Conservation (phyloP, 192 early-diverging fungal genomes). For the Lobosporangium transversale region DNA sequence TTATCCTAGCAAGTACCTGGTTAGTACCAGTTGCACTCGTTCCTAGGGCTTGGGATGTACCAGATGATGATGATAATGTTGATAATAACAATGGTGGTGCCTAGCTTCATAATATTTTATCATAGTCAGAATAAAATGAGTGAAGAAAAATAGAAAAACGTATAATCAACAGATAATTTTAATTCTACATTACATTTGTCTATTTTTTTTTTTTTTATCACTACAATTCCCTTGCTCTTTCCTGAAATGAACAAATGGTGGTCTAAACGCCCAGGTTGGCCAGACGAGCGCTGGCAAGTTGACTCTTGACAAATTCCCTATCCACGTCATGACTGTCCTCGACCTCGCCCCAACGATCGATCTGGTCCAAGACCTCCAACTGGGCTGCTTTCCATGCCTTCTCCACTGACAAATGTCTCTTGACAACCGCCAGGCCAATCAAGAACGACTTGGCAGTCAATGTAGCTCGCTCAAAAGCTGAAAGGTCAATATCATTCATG, state of each 20-base stretch:
- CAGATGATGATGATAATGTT: constrained; percentile 3
- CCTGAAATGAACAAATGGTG: background rate
- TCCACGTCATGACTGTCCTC: constrained; percentile 78
- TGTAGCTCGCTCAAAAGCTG: constrained; percentile 90
- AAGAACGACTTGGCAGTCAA: constrained; percentile 92
- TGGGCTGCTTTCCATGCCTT: constrained; percentile 80
- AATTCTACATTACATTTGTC: background rate
- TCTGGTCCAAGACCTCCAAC: constrained; percentile 89
- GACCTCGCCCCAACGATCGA: constrained; percentile 83
- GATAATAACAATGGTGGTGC: background rate
- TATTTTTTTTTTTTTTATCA: background rate
- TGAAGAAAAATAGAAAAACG: too few relatives aligned
- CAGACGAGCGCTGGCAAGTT: constrained; percentile 64
- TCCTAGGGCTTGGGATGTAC: constrained; percentile 54
- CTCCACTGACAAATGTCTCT: constrained; percentile 77
- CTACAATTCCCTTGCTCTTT: background rate
- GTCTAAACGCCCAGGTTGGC: constrained; percentile 35
- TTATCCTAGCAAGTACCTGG: constrained; percentile 57
- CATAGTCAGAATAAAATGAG: background rate
- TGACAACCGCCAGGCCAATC: constrained; percentile 88
- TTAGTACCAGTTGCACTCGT: constrained; percentile 54
- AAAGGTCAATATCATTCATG: constrained; percentile 77
- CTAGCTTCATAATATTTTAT: too few relatives aligned
- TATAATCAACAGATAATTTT: too few relatives aligned
- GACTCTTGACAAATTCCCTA: constrained; percentile 74